Percentiles rank a stretch among this genome's conserved stretches.
These are phyloP conservation scores for Corymbia maculata DNA, from an alignment of 345 rosid genomes.

Conservation along the genomic window DNA sequence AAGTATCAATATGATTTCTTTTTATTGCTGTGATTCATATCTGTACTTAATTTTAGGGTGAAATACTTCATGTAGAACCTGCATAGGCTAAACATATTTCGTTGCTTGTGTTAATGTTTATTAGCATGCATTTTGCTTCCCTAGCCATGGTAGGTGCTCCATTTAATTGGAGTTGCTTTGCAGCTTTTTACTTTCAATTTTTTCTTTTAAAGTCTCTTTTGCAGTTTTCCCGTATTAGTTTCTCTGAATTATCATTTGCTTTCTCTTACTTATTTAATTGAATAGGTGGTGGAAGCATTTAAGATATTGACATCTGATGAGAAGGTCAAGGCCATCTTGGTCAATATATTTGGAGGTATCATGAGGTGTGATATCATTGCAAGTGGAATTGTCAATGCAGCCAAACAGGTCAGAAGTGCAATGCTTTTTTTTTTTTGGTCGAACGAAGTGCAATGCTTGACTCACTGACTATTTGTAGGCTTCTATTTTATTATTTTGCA, in stretches of 20 bases:
- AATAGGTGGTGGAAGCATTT: slow-evolving; percentile 96
- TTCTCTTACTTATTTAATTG: background rate
- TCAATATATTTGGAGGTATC: slow-evolving; percentile 97
- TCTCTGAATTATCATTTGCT: background rate
- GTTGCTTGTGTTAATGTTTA: background rate
- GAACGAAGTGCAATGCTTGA: background rate
- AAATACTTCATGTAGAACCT: background rate
- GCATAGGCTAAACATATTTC: background rate
- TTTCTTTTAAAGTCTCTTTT: background rate
- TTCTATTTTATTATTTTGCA: background rate
- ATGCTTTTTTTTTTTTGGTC: background rate
- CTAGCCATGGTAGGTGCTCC: background rate
- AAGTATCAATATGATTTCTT: background rate
- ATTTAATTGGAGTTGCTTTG: background rate
- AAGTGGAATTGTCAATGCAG: slow-evolving; percentile 97
- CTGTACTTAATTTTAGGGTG: background rate
- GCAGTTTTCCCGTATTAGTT: background rate
- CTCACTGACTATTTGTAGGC: background rate
- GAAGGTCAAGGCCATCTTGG: slow-evolving; percentile 96
- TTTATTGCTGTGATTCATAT: background rate
- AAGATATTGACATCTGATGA: slow-evolving; percentile 96
- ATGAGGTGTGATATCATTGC: slow-evolving; percentile 99
- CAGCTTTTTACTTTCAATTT: background rate
- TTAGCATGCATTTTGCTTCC: background rate
- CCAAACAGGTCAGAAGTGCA: slow-evolving; percentile 59